These are phyloP conservation scores for Penicillium pulvis DNA, from an alignment of 495 filamentous ascomycete species.

Conservation along the genomic window DNA sequence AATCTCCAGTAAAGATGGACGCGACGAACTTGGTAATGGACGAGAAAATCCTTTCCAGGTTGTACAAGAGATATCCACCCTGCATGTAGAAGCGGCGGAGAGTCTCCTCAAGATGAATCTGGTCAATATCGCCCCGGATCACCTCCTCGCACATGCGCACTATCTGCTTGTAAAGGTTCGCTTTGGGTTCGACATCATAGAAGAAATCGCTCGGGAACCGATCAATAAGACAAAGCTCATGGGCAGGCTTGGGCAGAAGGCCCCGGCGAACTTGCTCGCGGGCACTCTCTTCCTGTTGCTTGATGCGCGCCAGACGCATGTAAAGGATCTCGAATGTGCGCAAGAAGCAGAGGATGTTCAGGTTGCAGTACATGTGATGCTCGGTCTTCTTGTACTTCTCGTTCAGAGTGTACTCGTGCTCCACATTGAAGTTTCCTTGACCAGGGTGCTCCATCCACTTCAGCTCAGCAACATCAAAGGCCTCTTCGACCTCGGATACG, in stretches of 20 bases:
- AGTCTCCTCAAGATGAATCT: conserved; percentile 79
- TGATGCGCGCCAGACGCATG: conserved; percentile 78
- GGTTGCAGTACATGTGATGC: conserved; percentile 88
- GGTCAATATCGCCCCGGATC: conserved; percentile 74
- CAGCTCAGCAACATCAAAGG: conserved; percentile 46
- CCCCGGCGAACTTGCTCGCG: conserved; percentile 69
- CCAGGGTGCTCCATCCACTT: conserved; percentile 64
- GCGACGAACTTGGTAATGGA: conserved; percentile 75
- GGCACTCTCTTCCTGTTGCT: conserved; percentile 72
- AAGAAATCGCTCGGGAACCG: conserved; percentile 83
- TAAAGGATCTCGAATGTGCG: conserved; percentile 87
- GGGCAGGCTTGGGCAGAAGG: conserved; percentile 69
- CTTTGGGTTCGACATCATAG: conserved; percentile 59
- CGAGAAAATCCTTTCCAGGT: conserved; percentile 79
- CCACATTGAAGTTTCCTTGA: conserved; percentile 50
- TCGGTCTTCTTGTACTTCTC: conserved; percentile 74
- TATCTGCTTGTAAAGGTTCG: conserved; percentile 71
- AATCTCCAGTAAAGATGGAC: conserved; percentile 73
- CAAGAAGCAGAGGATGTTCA: conserved; percentile 90
- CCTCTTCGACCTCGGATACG: conserved; percentile 49
- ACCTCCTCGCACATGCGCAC: conserved; percentile 69
- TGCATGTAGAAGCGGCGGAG: conserved; percentile 86
- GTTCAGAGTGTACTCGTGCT: conserved; percentile 72
- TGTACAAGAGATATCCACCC: conserved; percentile 87
- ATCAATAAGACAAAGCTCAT: conserved; percentile 74